Evolutionary conservation across 495 filamentous ascomycete genomes (phyloP), one percentile per base, ranked within the genome.

Genomic region (Talaromyces thailandensis): DNA sequence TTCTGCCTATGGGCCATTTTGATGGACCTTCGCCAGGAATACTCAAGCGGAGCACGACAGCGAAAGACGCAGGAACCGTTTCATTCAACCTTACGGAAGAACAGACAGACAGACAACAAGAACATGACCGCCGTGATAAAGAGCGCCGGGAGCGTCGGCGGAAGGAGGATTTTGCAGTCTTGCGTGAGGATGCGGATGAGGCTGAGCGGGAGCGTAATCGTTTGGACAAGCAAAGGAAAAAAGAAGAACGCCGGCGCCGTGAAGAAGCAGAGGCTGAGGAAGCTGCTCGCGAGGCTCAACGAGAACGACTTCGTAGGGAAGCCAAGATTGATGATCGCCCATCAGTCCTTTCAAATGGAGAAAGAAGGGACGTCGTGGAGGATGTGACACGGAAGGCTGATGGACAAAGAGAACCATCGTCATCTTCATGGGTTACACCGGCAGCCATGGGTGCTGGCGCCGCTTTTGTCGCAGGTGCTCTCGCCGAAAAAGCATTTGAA

Each of bases 381-480:
- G 16, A 57, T 18, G 16, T 35, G 29, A 29, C 26, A 14, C 50
- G 7, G 35, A 21, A 28, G 31, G 24, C 12, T 16, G 48, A 57
- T 6, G 35, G 37, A 24, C 16, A 48, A 57, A 70, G 52, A 62
- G 66, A 65, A 7, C 63, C 67, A 32, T 68, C 76, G 28, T 73
- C 76, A 32, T 73, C 76, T 12, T 69, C 71, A 28, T 74, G 79
- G 72, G 74, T 69, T 55, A 76, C 72, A 23, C 75, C 76, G 63
- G 80, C 76, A 23, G 75, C 77, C 40, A 76, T 75, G n/a, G 72
- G 78, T 45, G 70, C 81, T 63, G 81, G 75, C 50, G 79, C 73
- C 35, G 76, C 76, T 32, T 73, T 74, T 28, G 79, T 74, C 35
- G 72, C 75, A 16, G 69, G 72, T 26, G 60, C 75, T 26, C 68